These are phyloP conservation scores for Salix arbutifolia DNA, from an alignment of 345 rosid species.

Conservation along the genomic window DNA sequence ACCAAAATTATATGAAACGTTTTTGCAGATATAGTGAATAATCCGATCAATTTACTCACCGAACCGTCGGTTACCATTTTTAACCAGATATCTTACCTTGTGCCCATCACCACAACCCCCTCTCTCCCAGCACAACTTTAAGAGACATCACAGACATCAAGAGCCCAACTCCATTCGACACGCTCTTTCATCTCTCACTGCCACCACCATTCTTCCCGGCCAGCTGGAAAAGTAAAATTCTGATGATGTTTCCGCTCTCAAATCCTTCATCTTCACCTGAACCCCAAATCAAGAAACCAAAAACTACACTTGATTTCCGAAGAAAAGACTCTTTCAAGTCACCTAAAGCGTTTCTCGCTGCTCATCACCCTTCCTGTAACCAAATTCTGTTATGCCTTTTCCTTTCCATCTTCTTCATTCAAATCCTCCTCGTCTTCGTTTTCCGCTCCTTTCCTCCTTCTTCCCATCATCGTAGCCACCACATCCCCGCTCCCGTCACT, in stretches of 20 bases:
- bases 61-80: slow-evolving; percentile 3
- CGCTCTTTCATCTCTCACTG: background rate
- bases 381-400: slow-evolving; percentile 27
- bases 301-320: slow-evolving; percentile 19
- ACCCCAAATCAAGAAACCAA: slow-evolving; percentile 31
- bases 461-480: slow-evolving; percentile 47
- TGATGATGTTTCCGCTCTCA: slow-evolving; percentile 50
- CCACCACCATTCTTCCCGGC: slow-evolving; percentile 20
- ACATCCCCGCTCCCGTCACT: slow-evolving; percentile 46
- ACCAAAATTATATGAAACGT: too few relatives aligned
- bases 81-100: slow-evolving; percentile 9
- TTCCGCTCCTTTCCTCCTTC: slow-evolving; percentile 43
- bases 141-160: background rate
- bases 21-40: too few relatives aligned
- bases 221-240: slow-evolving; percentile 5
- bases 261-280: slow-evolving; percentile 39
- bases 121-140: background rate
- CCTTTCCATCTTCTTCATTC: slow-evolving; percentile 29
- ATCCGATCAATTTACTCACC: too few relatives aligned
- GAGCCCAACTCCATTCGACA: background rate
- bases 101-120: slow-evolving; percentile 1
- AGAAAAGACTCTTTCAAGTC: slow-evolving; percentile 41
- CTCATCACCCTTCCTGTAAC: background rate
- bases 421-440: slow-evolving; percentile 26
- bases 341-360: background rate